Percentiles rank a stretch among this genome's conserved stretches.
Conservation (phyloP, 768 basidiomycete species). For the Clavaria fumosa region DNA sequence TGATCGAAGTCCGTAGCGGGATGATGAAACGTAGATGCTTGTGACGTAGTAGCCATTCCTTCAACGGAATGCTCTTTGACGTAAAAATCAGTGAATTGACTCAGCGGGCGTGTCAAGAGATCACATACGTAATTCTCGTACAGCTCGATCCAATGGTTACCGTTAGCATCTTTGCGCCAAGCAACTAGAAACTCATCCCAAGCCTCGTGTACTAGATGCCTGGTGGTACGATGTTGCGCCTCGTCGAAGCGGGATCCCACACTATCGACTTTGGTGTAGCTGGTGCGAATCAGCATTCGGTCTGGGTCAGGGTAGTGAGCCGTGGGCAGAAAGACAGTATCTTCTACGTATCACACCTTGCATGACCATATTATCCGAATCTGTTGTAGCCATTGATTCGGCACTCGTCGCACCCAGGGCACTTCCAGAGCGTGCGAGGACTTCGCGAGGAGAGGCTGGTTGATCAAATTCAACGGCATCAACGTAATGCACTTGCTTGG, state of each 20-base stretch:
- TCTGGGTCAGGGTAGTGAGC: conserved; percentile 32
- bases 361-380: conserved; percentile 43
- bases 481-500: conserved; percentile 26
- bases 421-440: conserved; percentile 44
- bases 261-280: conserved; percentile 40
- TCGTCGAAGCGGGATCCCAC: conserved; percentile 48
- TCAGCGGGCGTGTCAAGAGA: no score
- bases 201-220: conserved; percentile 43
- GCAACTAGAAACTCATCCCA: conserved; percentile 79
- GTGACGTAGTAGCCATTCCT: conserved; percentile 50
- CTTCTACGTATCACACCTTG: conserved; percentile 38
- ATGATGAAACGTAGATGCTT: conserved; percentile 71
- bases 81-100: no score
- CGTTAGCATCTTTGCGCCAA: conserved; percentile 59
- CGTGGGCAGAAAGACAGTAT: conserved; percentile 4
- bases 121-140: conserved; percentile 67
- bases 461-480: conserved; percentile 9
- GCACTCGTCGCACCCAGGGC: conserved; percentile 50
- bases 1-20: conserved; percentile 46
- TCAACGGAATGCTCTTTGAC: conserved; percentile 42
- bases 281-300: conserved; percentile 75
- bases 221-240: conserved; percentile 43
- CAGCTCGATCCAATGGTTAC: no score
- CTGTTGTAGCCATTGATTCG: conserved; percentile 32
- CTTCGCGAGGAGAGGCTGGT: conserved; percentile 43